These are phyloP conservation scores for Epichloe coenophiala DNA, from an alignment of 2,329 filamentous ascomycete genomes.

Conservation along the genomic window DNA sequence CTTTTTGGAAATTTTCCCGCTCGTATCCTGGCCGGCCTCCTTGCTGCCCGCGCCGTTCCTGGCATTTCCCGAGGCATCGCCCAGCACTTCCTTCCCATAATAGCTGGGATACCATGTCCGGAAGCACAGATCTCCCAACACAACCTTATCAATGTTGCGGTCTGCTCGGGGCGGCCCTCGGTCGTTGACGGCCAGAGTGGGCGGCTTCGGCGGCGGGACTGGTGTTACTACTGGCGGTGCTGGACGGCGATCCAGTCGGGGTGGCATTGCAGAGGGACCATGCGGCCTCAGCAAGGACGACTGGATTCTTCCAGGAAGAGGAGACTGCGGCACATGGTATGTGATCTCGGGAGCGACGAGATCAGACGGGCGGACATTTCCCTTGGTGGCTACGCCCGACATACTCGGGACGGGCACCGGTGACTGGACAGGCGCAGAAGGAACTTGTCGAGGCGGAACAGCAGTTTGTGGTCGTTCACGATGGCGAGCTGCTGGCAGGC, in stretches of 20 bases:
- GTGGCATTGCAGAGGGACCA: constrained; percentile 19
- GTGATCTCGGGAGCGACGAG: constrained; percentile 27
- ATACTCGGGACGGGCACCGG: constrained; percentile 3
- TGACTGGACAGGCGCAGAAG: constrained; percentile 2
- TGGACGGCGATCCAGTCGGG: constrained; percentile 16
- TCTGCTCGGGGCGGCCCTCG: constrained; percentile 33
- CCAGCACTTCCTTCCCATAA: constrained; percentile 60
- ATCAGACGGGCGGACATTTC: constrained; percentile 18
- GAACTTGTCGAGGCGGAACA: not conserved
- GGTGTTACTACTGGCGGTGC: constrained; percentile 17
- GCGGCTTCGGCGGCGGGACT: constrained; percentile 22
- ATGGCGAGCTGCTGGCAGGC: constrained; percentile 12
- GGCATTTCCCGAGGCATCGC: constrained; percentile 27
- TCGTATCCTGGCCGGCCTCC: constrained; percentile 15
- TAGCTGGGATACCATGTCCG: constrained; percentile 88
- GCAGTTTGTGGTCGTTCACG: constrained; percentile 8
- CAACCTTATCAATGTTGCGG: constrained; percentile 76
- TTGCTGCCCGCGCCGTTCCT: constrained; percentile 14
- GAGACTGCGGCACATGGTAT: constrained; percentile 25
- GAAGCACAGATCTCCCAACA: constrained; percentile 73
- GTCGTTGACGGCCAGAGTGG: constrained; percentile 13
- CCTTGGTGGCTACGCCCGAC: constrained; percentile 7
- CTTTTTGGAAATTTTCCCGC: constrained; percentile 17
- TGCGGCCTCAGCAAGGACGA: constrained; percentile 22
- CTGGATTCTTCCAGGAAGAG: constrained; percentile 11